Conservation (phyloP, 2,329 filamentous ascomycete species). For the Albifimbria verrucaria region DNA sequence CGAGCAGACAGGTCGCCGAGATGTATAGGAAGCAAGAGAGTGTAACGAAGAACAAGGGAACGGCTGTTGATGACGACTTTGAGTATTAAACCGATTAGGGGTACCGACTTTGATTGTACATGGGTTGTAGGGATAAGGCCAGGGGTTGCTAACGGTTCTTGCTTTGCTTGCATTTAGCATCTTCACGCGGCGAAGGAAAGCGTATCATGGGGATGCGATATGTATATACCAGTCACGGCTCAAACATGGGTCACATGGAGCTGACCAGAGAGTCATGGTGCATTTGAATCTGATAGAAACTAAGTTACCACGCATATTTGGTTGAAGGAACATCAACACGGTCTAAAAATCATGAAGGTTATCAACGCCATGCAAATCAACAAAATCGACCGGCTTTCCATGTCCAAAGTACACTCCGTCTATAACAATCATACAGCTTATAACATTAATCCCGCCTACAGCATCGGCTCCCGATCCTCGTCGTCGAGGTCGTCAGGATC, state of each 20-base stretch:
- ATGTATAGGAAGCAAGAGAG: conserved; percentile 97
- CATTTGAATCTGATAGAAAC: no score
- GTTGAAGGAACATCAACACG: no score
- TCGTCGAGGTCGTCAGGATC: conserved; percentile 20
- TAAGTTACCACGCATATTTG: no score
- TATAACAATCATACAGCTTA: neutral
- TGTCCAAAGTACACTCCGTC: neutral
- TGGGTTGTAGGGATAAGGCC: neutral
- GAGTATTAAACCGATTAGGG: conserved; percentile 73
- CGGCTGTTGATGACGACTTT: conserved; percentile 92
- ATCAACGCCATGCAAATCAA: neutral
- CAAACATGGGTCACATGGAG: no score
- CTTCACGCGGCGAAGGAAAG: no score
- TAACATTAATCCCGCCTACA: conserved; percentile 16
- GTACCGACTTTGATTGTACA: neutral
- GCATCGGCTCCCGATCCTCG: conserved; percentile 17
- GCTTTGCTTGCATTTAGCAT: no score
- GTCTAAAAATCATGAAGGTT: no score
- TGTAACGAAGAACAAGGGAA: conserved; percentile 80
- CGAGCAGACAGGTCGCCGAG: conserved; percentile 80
- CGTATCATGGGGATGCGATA: no score
- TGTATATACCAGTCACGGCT: no score
- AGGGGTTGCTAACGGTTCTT: neutral
- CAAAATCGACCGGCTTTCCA: no score
- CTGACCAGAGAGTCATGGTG: no score